These are phyloP conservation scores for Streptanthus diversifolius DNA, from an alignment of 345 rosid genomes.

Conservation along the genomic window DNA sequence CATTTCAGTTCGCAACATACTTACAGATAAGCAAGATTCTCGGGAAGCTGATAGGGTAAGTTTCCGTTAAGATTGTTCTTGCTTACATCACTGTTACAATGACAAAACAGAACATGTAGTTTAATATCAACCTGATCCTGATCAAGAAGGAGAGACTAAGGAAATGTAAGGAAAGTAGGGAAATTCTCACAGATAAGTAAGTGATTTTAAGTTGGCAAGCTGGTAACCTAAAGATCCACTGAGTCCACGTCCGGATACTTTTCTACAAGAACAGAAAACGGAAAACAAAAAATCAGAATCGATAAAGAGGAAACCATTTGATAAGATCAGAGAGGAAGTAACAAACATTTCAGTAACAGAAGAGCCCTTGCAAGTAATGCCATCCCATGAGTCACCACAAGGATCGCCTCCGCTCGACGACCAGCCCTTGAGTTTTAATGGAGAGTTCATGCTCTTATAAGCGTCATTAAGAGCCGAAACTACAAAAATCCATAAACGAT, in stretches of 20 bases:
- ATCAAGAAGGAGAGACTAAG: constrained; percentile 22
- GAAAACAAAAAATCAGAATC: not conserved
- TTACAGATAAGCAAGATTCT: constrained; percentile 60
- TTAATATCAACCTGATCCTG: not conserved
- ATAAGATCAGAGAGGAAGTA: not conserved
- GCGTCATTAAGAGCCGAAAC: constrained; percentile 83
- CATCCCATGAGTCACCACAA: constrained; percentile 85
- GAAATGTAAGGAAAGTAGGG: not conserved
- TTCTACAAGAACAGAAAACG: constrained; percentile 46
- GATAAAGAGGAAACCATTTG: not conserved
- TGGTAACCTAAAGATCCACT: constrained; percentile 83
- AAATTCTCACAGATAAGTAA: constrained; percentile 66
- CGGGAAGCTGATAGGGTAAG: constrained; percentile 95
- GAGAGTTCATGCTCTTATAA: constrained; percentile 76
- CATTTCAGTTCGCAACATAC: constrained; percentile 6
- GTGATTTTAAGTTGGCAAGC: constrained; percentile 74
- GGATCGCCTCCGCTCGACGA: constrained; percentile 78
- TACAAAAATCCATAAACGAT: constrained; percentile 28
- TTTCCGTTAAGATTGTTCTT: constrained; percentile 73
- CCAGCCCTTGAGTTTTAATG: constrained; percentile 72
- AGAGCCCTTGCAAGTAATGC: constrained; percentile 78
- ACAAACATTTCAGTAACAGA: constrained; percentile 71
- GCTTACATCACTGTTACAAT: constrained; percentile 85
- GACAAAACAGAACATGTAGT: constrained; percentile 36
- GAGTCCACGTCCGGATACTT: constrained; percentile 64